Evolutionary conservation across 2,329 filamentous ascomycete genomes (phyloP), one percentile per base, ranked within the genome.

Genomic region (Claviceps arundinis): DNA sequence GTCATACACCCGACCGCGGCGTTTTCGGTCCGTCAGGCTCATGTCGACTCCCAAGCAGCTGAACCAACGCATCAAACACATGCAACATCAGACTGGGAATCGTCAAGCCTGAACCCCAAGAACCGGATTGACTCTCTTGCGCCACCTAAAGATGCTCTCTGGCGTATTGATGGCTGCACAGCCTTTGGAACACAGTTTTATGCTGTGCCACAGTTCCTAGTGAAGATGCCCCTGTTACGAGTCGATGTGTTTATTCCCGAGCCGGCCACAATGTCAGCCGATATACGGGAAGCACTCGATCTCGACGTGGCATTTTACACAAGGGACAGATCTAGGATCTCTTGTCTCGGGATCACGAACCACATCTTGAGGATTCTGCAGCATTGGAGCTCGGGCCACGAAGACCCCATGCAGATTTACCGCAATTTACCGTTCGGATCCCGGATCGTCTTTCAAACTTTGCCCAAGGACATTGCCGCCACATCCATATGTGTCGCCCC

Each of bases 161-260:
- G 79, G 78, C 71, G 75, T 37, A 73, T 83, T 47, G 78, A 82
- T 56, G 78, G 79, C 48, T 77, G 73, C 57, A 74, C 75, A 22
- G 74, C 72, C 17, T 69, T 77, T 51, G 79, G 78, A 4, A 80
- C 75, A 11, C 78, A 81, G 60, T 78, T 75, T 59, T 81, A 76
- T 60, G 73, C 71, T 30, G 60, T 79, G 3, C 78, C 80, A 16
- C 65, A 77, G 22, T 80, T 80, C 59, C 57, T 77, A 34, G 57
- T 59, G 5, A 58, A 64, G 16, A 60, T 72, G 19, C 65, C 72
- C 4, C 78, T 78, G 1, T 70, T 78, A 57, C 73, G 78, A 41
- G 71, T 81, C 58, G 78, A 82, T 60, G 71, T 79, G 24, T 82
- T 78, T 59, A 72, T 81, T 37, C 73, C 76, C 4, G 74, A 78